phyloP scores from a whole-genome alignment of 495 filamentous ascomycete species.

The Neurospora pannonica region DNA sequence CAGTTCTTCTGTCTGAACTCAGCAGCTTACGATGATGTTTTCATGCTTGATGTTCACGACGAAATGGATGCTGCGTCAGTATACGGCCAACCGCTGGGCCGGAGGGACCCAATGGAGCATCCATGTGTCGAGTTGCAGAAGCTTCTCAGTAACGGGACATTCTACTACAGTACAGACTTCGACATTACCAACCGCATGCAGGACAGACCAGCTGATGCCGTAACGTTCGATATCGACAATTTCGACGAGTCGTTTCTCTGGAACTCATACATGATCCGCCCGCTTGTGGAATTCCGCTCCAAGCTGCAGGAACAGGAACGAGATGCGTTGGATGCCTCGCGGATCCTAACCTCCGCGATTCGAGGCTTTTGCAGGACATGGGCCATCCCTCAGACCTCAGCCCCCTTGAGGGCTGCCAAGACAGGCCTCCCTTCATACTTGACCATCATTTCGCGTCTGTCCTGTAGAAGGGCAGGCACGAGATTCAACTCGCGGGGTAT shows the following conservation, averaged over 20 bases:
- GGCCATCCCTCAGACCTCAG: conserved; percentile 55
- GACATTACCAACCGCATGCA: conserved; percentile 91
- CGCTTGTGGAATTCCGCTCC: conserved; percentile 79
- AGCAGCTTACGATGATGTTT: conserved; percentile 70
- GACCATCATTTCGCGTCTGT: conserved; percentile 84
- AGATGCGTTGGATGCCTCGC: conserved; percentile 65
- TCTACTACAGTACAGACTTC: conserved; percentile 96
- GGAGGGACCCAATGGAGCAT: conserved; percentile 66
- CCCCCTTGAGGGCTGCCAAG: conserved; percentile 45
- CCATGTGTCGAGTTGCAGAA: conserved; percentile 86
- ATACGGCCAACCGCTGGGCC: conserved; percentile 49
- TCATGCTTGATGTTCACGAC: conserved; percentile 45
- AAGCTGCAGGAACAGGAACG: conserved; percentile 65
- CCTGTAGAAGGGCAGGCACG: conserved; percentile 85
- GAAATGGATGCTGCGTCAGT: conserved; percentile 40
- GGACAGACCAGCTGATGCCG: conserved; percentile 54
- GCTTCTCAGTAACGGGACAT: conserved; percentile 85
- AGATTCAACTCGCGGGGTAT: conserved; percentile 94
- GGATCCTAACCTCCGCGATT: conserved; percentile 88
- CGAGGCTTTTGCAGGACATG: conserved; percentile 82
- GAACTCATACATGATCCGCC: conserved; percentile 97
- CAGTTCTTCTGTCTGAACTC: conserved; percentile 90
- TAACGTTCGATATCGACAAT: conserved; percentile 68
- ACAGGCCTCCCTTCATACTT: conserved; percentile 72
- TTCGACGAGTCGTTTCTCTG: conserved; percentile 87